Percentiles rank a stretch among this genome's conserved stretches.
phyloP scores from a whole-genome alignment of 805 yeast species.

The Zygosaccharomyces bailii region DNA sequence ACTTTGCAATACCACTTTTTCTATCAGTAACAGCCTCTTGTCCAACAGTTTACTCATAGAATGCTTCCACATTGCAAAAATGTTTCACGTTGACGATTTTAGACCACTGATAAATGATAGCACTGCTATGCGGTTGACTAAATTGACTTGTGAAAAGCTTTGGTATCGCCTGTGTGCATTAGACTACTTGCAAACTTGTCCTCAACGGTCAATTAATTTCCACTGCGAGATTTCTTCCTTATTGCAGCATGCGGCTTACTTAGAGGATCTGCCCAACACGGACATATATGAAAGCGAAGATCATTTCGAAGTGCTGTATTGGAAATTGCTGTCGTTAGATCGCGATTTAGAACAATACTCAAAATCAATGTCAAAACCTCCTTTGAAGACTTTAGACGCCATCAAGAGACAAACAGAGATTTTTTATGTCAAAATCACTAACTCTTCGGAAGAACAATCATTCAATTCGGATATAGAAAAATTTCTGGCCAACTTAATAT shows the following conservation, averaged over 20 bases:
- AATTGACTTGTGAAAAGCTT: conserved; percentile 26
- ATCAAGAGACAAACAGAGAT: conserved; percentile 24
- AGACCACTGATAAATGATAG: conserved; percentile 26
- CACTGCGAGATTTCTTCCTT: conserved; percentile 30
- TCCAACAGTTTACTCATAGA: conserved; percentile 24
- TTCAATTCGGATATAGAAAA: conserved; percentile 24
- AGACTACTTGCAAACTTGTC: conserved; percentile 31
- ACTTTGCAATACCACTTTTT: conserved; percentile 28
- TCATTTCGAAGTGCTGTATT: conserved; percentile 28
- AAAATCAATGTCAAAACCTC: conserved; percentile 23
- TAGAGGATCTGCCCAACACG: conserved; percentile 24
- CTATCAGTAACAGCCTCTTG: conserved; percentile 12
- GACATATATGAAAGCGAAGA: conserved; percentile 31
- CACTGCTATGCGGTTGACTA: conserved; percentile 22
- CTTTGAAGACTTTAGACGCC: conserved; percentile 31
- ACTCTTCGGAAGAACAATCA: conserved; percentile 14
- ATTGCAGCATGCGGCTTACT: conserved; percentile 29
- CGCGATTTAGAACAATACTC: conserved; percentile 31
- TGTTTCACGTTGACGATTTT: conserved; percentile 24
- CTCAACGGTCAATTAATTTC: conserved; percentile 20
- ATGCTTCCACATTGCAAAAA: conserved; percentile 27
- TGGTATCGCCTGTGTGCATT: conserved; percentile 30
- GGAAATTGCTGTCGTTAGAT: conserved; percentile 35
- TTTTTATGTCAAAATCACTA: conserved; percentile 17
- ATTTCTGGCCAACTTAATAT: conserved; percentile 22